These are phyloP conservation scores for Austropuccinia psidii DNA, from an alignment of 1,284 basidiomycete genomes.

Conservation along the genomic window DNA sequence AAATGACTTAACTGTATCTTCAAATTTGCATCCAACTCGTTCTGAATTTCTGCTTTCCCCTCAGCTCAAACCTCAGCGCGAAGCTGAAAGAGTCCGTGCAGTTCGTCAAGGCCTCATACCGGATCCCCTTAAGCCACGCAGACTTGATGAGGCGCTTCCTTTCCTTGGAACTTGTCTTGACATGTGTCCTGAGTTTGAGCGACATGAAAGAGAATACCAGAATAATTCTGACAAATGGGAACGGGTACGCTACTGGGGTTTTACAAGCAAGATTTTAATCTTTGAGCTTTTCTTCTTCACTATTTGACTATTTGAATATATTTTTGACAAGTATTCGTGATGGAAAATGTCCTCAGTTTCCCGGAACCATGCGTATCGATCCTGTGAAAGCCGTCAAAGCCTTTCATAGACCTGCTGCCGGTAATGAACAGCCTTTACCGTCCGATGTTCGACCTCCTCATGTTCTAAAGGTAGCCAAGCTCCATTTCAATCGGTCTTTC, in stretches of 20 bases:
- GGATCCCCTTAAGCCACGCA: slow-evolving; percentile 66
- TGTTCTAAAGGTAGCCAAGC: slow-evolving; percentile 62
- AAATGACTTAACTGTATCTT: no score
- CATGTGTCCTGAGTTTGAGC: slow-evolving; percentile 92
- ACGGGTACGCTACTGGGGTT: slow-evolving; percentile 62
- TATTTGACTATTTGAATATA: slow-evolving; percentile 47
- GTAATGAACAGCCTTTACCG: slow-evolving; percentile 74
- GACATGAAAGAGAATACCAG: slow-evolving; percentile 80
- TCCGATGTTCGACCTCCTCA: slow-evolving; percentile 83
- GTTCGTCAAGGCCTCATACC: slow-evolving; percentile 79
- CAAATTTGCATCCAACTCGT: not conserved
- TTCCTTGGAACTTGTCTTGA: slow-evolving; percentile 82
- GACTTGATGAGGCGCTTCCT: slow-evolving; percentile 76
- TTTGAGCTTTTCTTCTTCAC: not conserved
- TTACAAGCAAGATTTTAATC: not conserved
- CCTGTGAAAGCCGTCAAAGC: slow-evolving; percentile 83
- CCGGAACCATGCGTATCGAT: slow-evolving; percentile 60
- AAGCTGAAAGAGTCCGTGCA: slow-evolving; percentile 65
- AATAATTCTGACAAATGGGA: slow-evolving; percentile 83
- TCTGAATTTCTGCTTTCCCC: not conserved
- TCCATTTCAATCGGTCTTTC: not conserved
- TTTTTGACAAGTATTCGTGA: not conserved
- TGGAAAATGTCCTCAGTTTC: slow-evolving; percentile 39
- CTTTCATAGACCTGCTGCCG: slow-evolving; percentile 81
- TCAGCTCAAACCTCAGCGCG: slow-evolving; percentile 56